Conservation (phyloP, 805 yeast genomes). For the Yamadazyma sp. region DNA sequence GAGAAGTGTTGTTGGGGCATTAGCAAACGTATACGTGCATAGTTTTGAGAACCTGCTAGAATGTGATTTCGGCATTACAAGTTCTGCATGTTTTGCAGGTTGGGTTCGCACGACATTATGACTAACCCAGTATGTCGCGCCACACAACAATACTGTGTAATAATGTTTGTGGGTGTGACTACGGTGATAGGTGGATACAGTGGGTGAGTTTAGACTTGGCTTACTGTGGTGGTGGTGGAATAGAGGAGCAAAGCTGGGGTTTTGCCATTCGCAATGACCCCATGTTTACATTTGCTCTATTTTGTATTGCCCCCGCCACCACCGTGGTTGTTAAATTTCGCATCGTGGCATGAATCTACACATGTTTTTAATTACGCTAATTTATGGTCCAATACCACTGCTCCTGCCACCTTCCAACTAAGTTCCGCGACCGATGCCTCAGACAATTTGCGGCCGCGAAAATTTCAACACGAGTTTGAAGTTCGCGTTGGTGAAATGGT, state of each 20-base stretch:
- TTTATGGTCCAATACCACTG: no score
- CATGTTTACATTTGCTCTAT: background rate
- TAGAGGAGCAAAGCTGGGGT: background rate
- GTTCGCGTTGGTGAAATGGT: background rate
- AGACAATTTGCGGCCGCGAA: no score
- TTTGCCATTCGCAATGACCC: conserved; percentile 1
- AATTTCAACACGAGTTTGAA: background rate
- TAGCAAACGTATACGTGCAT: conserved; percentile 4
- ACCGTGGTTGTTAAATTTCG: no score
- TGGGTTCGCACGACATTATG: conserved; percentile 3
- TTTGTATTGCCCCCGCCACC: background rate
- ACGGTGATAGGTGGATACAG: no score
- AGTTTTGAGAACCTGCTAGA: conserved; percentile 6
- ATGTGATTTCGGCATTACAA: conserved; percentile 6
- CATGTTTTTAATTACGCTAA: conserved; percentile 1
- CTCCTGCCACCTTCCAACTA: no score
- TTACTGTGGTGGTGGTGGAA: conserved; percentile 1
- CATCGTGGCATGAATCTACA: no score
- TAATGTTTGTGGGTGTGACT: conserved; percentile 4
- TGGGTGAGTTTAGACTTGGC: no score
- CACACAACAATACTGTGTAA: background rate
- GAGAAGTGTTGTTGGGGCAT: background rate
- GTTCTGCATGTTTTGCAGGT: conserved; percentile 7
- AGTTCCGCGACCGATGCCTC: no score
- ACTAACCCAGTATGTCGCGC: no score